A percentile compares a stretch with the other conserved stretches of the same genome.
phyloP scores from a whole-genome alignment of 345 rosid species.

The Salix caprea region DNA sequence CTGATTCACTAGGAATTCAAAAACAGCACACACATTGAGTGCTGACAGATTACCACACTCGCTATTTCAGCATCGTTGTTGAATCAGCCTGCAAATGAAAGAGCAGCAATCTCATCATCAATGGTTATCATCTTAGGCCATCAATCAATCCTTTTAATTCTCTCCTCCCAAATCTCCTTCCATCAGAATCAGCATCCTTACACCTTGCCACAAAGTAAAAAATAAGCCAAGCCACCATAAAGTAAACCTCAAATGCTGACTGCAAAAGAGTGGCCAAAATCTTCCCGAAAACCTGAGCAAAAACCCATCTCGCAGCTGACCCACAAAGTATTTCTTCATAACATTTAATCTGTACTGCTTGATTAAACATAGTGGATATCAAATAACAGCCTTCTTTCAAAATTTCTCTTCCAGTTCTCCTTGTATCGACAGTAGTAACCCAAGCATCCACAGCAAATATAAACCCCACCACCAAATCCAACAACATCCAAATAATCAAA shows the following conservation, averaged over 20 bases:
- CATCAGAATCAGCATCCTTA: slow-evolving; percentile 63
- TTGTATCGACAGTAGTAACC: slow-evolving; percentile 76
- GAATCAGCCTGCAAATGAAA: slow-evolving; percentile 24
- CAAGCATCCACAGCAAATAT: slow-evolving; percentile 77
- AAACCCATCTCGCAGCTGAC: slow-evolving; percentile 54
- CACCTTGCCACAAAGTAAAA: slow-evolving; percentile 71
- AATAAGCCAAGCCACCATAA: slow-evolving; percentile 85
- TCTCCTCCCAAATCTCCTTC: slow-evolving; percentile 76
- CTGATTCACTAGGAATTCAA: slow-evolving; percentile 34
- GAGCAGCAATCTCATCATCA: slow-evolving; percentile 17
- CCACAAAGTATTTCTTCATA: slow-evolving; percentile 81
- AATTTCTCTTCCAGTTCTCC: slow-evolving; percentile 82
- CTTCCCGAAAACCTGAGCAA: slow-evolving; percentile 50
- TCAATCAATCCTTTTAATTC: slow-evolving; percentile 75
- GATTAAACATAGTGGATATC: slow-evolving; percentile 62
- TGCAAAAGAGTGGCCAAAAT: slow-evolving; percentile 57
- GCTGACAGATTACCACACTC: slow-evolving; percentile 20
- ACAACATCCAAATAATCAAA: slow-evolving; percentile 73
- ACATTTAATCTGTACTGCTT: slow-evolving; percentile 74
- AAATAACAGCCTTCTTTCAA: slow-evolving; percentile 80
- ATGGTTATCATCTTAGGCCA: slow-evolving; percentile 53
- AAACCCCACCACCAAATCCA: slow-evolving; percentile 63
- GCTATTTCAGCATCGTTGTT: slow-evolving; percentile 25
- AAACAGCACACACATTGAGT: slow-evolving; percentile 35
- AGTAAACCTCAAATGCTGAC: slow-evolving; percentile 72